phyloP scores from a whole-genome alignment of 2,329 filamentous ascomycete species.

The Cytospora mali region DNA sequence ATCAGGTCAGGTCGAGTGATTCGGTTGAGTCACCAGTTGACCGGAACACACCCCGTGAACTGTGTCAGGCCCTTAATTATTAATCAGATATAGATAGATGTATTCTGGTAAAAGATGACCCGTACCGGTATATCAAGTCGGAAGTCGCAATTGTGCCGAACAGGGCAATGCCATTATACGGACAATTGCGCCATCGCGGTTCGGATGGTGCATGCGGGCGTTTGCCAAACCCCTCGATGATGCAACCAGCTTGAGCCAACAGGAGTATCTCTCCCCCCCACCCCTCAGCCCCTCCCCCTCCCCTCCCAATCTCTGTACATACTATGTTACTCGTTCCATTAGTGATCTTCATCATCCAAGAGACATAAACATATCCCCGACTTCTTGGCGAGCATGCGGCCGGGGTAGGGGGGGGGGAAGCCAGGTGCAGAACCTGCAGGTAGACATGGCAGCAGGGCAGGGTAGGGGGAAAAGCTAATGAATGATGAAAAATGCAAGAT shows the following conservation, averaged over 20 bases:
- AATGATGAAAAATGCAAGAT: conserved; percentile 27
- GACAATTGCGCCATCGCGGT: conserved; percentile 27
- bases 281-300: too few relatives aligned
- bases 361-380: conserved; percentile 9
- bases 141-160: not conserved
- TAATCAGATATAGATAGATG: not conserved
- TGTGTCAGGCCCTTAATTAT: not conserved
- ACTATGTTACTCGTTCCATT: not conserved
- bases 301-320: too few relatives aligned
- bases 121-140: not conserved
- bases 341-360: not conserved
- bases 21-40: too few relatives aligned
- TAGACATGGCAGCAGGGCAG: conserved; percentile 13
- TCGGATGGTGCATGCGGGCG: conserved; percentile 24
- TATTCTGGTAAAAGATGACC: not conserved
- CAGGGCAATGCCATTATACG: conserved; percentile 3
- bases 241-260: conserved; percentile 17
- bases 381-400: not conserved
- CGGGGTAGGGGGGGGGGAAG: too few relatives aligned
- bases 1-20: not conserved
- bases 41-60: too few relatives aligned
- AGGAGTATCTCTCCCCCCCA: too few relatives aligned
- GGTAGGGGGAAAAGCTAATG: conserved; percentile 9
- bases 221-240: conserved; percentile 12
- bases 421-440: too few relatives aligned